phyloP scores from a whole-genome alignment of 1,139 yeast genomes.

The Blastobotrys petasosporus region DNA sequence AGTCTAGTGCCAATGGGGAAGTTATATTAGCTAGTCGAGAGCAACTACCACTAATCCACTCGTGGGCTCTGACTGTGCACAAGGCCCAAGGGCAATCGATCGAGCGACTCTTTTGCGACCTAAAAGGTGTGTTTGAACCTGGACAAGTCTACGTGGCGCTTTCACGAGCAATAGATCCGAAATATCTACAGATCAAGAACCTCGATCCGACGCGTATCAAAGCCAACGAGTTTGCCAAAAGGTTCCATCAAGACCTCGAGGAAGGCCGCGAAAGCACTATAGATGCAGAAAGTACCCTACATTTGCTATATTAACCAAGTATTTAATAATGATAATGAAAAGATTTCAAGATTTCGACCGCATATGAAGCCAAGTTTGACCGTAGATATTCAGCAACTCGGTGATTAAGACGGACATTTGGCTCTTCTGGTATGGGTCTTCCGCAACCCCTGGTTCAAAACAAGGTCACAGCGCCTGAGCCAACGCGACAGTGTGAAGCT shows the following conservation, averaged over 20 bases:
- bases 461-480: slow-evolving; percentile 1
- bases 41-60: slow-evolving; percentile 69
- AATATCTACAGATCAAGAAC: too few relatives aligned
- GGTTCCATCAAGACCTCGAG: too few relatives aligned
- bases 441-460: slow-evolving; percentile 1
- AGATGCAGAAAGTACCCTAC: neutral
- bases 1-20: slow-evolving; percentile 2
- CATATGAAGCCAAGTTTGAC: slow-evolving; percentile 14
- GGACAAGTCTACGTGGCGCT: slow-evolving; percentile 91
- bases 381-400: slow-evolving; percentile 11
- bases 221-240: too few relatives aligned
- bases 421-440: slow-evolving; percentile 1
- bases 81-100: slow-evolving; percentile 91
- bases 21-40: slow-evolving; percentile 18
- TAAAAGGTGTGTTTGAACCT: slow-evolving; percentile 64
- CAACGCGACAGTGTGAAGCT: slow-evolving; percentile 1
- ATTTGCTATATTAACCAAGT: neutral
- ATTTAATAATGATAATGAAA: neutral
- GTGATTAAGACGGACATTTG: slow-evolving; percentile 15
- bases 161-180: slow-evolving; percentile 54
- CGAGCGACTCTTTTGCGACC: slow-evolving; percentile 68
- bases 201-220: too few relatives aligned
- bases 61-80: slow-evolving; percentile 90
- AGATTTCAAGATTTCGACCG: slow-evolving; percentile 15
- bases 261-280: too few relatives aligned